Conservation (phyloP, 805 yeast genomes). For the Myxozyma neotropica region DNA sequence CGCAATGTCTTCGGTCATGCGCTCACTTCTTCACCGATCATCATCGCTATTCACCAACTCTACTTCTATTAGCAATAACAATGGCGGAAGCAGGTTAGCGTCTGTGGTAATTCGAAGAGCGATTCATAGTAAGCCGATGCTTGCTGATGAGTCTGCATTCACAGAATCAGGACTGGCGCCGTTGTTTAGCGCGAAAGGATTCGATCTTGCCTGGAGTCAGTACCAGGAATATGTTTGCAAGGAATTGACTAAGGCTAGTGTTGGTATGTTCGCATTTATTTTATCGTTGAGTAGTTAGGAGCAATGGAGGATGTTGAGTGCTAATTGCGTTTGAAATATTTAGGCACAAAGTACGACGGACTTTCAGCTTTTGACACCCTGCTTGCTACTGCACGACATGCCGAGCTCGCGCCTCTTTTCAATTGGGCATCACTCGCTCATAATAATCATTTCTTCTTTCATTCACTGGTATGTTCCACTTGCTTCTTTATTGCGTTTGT, state of each 20-base stretch:
- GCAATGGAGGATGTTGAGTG: too few species aligned
- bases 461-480: constrained; percentile 15
- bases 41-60: neutral
- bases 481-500: too few species aligned
- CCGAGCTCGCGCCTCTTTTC: constrained; percentile 69
- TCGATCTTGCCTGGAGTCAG: constrained; percentile 75
- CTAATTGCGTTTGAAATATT: too few species aligned
- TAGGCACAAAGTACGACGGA: constrained; percentile 31
- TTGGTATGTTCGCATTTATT: too few species aligned
- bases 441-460: constrained; percentile 85
- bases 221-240: constrained; percentile 64
- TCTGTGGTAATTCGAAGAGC: neutral
- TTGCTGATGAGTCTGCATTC: constrained; percentile 49
- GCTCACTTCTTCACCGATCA: neutral
- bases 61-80: neutral
- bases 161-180: constrained; percentile 60
- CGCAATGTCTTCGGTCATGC: neutral
- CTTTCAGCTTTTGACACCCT: constrained; percentile 35
- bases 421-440: constrained; percentile 89
- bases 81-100: neutral
- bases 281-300: too few species aligned
- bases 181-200: constrained; percentile 65
- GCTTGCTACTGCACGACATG: constrained; percentile 62
- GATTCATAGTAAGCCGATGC: constrained; percentile 66
- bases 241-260: constrained; percentile 31